Base-by-base conservation (phyloP, 1,139 yeast genomes). In the Torulaspora pretoriensis region DNA sequence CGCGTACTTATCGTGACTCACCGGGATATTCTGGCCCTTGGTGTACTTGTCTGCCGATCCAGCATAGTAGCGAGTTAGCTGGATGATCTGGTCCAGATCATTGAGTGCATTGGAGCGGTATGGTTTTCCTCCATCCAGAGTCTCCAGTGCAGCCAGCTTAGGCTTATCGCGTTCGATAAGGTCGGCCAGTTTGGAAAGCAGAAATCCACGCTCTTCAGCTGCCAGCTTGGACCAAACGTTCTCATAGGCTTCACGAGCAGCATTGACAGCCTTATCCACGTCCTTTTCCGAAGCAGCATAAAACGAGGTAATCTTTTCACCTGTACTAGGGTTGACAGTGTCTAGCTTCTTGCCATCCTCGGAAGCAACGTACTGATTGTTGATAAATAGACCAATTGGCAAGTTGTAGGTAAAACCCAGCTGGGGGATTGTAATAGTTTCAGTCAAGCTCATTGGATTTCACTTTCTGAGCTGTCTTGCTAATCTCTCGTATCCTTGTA, bases 41-140 rank as follows among this genome's bases (percentile, higher is more conserved):
- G 78, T 69, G 53, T 82, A 73, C 70, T 88, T 88, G 68, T 84
- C 95, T 38, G 95, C 90, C 80, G 86, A 83, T 42, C 96, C 96
- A 19, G 92, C 95, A 64, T 77, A 77, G 74, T 83, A 71, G 71
- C 82, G 73, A 71, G 82, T 70, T 63, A 83, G 70, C 59, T 77
- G 68, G 63, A 83, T 60, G 65, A 81, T 70, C 68, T 78, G 68
- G 62, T 73, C 78, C 42, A 88, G 71, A 61, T 88, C 96, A 49
- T 69, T 77, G 43, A 68, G 57, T 8, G 82, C 76, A 56, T 78
- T 78, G 45, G 72, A 67, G 43, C 68, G 66, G 50, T 69, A 60
- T 35, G 86, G 83, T 63, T 82, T 82, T 38, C 89, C 89, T 12
- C 82, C 70, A 60, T 82, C 87, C 48, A 77, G 61, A 17, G 85